These are phyloP conservation scores for Colletotrichum graminicola DNA, from an alignment of 2,329 filamentous ascomycete genomes.

Conservation along the genomic window DNA sequence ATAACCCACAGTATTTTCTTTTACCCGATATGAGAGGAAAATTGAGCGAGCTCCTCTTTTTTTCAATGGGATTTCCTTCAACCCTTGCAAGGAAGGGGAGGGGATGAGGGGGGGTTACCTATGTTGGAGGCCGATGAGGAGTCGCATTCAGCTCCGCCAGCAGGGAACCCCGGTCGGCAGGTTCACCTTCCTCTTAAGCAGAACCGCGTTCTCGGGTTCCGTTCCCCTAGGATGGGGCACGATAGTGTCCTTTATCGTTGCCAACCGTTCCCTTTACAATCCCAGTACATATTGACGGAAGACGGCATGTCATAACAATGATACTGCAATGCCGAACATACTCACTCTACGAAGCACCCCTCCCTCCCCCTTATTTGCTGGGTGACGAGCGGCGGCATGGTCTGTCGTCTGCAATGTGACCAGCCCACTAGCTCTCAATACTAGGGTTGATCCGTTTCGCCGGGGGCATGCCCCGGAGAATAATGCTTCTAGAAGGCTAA, in stretches of 20 bases:
- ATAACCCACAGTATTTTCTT: conserved; percentile 18
- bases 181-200: conserved; percentile 33
- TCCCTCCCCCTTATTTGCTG: not conserved
- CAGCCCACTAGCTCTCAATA: conserved; percentile 7
- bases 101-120: not conserved
- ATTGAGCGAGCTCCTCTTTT: conserved; percentile 24
- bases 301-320: conserved; percentile 10
- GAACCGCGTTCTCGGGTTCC: conserved; percentile 39
- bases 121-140: conserved; percentile 41
- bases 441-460: conserved; percentile 26
- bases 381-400: conserved; percentile 17
- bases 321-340: conserved; percentile 23
- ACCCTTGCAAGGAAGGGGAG: conserved; percentile 33
- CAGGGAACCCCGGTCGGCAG: conserved; percentile 30
- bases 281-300: conserved; percentile 13
- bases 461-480: conserved; percentile 25
- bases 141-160: conserved; percentile 31
- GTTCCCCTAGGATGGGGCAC: conserved; percentile 36
- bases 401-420: conserved; percentile 22
- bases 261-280: conserved; percentile 6
- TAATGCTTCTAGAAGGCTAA: conserved; percentile 40
- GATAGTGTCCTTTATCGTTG: conserved; percentile 15
- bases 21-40: conserved; percentile 34
- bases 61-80: conserved; percentile 12
- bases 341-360: not conserved